These are phyloP conservation scores for Artemisia tridentata DNA, from an alignment of 129 eudicot genomes.

Conservation along the genomic window DNA sequence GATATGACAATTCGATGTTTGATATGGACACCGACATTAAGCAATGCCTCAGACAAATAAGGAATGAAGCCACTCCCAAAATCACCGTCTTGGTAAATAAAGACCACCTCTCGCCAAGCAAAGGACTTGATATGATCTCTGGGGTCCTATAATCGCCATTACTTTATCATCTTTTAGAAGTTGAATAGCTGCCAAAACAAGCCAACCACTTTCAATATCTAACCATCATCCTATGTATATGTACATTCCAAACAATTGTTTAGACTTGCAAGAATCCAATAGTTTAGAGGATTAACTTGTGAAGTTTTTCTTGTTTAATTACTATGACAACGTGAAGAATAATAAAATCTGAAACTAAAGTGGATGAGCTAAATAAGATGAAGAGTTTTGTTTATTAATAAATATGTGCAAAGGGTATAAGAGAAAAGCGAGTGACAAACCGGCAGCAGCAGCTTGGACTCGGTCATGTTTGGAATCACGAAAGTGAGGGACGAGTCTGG, in stretches of 20 bases:
- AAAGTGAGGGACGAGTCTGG: constrained; percentile 34
- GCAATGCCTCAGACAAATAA: constrained; percentile 35
- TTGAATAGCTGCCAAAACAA: constrained; percentile 48
- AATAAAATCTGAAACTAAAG: no score
- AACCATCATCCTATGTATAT: no score
- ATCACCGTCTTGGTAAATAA: constrained; percentile 41
- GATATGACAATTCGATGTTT: constrained; percentile 33
- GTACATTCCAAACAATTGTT: no score
- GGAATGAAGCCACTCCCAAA: constrained; percentile 57
- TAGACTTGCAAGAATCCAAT: no score
- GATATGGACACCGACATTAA: constrained; percentile 25
- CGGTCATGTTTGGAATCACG: constrained; percentile 35
- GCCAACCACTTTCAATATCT: not conserved
- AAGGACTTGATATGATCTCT: constrained; percentile 39
- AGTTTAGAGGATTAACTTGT: not conserved
- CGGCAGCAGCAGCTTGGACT: constrained; percentile 51
- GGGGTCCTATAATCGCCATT: constrained; percentile 61
- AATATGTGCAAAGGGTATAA: not conserved
- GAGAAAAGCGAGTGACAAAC: constrained; percentile 6
- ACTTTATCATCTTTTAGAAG: constrained; percentile 49
- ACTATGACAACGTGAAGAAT: not conserved
- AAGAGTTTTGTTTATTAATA: no score
- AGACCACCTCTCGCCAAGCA: constrained; percentile 49
- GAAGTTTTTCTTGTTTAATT: not conserved
- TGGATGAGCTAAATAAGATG: no score